These are phyloP conservation scores for Fistulifera pelliculosa DNA, from an alignment of 108 stramenopile species.

Conservation along the genomic window DNA sequence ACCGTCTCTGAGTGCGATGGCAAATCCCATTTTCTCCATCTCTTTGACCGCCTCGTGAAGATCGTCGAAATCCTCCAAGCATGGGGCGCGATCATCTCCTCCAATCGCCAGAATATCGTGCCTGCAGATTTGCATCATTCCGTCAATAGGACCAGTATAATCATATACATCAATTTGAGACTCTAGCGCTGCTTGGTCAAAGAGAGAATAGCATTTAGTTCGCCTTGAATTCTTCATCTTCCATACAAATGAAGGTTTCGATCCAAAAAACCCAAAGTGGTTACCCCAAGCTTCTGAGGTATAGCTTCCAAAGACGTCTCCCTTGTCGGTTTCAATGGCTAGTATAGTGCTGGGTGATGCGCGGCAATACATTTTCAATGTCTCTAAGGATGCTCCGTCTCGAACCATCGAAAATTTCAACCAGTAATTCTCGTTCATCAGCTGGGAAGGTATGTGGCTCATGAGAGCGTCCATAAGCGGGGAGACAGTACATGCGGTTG, in stretches of 20 bases:
- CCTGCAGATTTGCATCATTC: slow-evolving; percentile 51
- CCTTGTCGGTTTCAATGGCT: slow-evolving; percentile 67
- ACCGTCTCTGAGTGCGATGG: slow-evolving; percentile 56
- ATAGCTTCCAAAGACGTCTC: slow-evolving; percentile 68
- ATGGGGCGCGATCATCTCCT: slow-evolving; percentile 26
- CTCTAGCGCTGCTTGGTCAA: slow-evolving; percentile 66
- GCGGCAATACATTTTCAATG: slow-evolving; percentile 38
- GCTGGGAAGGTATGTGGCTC: slow-evolving; percentile 40
- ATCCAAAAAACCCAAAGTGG: slow-evolving; percentile 35
- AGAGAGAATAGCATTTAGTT: slow-evolving; percentile 20
- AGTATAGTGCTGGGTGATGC: slow-evolving; percentile 48
- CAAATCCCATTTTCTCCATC: slow-evolving; percentile 40
- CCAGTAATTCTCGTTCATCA: slow-evolving; percentile 54
- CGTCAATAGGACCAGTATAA: slow-evolving; percentile 19
- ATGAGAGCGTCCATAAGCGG: slow-evolving; percentile 50
- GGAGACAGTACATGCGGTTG: slow-evolving; percentile 56
- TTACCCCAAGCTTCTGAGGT: slow-evolving; percentile 53
- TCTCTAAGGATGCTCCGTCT: slow-evolving; percentile 50
- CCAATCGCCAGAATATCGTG: slow-evolving; percentile 58
- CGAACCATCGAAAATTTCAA: slow-evolving; percentile 57
- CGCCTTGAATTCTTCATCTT: slow-evolving; percentile 48
- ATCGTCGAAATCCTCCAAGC: not conserved
- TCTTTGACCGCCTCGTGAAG: not conserved
- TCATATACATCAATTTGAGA: slow-evolving; percentile 68
- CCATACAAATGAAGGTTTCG: slow-evolving; percentile 60